Percentiles rank a stretch among this genome's conserved stretches.
phyloP scores from a whole-genome alignment of 129 eudicot genomes.

The Calendula officinalis region DNA sequence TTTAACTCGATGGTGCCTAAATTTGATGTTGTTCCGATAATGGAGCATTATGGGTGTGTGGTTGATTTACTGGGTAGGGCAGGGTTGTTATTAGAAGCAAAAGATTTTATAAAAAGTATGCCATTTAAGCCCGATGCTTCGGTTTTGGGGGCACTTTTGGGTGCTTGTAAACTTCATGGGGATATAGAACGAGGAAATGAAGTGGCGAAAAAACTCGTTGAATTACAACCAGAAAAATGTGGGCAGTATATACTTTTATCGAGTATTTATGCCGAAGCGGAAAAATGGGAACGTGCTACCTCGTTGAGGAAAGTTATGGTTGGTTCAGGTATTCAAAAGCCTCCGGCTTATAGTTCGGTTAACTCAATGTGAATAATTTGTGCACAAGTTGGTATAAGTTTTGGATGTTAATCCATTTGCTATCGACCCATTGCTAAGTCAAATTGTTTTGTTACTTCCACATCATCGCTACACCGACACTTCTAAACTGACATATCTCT shows the following conservation, averaged over 20 bases:
- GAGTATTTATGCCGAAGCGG: slow-evolving; percentile 67
- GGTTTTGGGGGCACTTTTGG: slow-evolving; percentile 75
- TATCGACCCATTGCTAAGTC: background rate
- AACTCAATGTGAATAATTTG: slow-evolving; percentile 15
- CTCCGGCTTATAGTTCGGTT: slow-evolving; percentile 58
- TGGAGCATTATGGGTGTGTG: slow-evolving; percentile 94
- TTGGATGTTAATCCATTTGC: background rate
- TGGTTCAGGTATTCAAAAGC: slow-evolving; percentile 50
- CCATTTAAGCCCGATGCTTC: slow-evolving; percentile 78
- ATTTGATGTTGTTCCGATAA: slow-evolving; percentile 47
- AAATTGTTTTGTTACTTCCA: background rate
- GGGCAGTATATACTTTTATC: slow-evolving; percentile 62
- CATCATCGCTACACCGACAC: too few species aligned
- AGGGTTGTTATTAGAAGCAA: slow-evolving; percentile 68
- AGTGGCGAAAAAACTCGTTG: slow-evolving; percentile 44
- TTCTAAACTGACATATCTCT: too few species aligned
- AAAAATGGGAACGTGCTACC: slow-evolving; percentile 64
- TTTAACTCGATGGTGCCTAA: slow-evolving; percentile 53
- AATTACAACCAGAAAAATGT: slow-evolving; percentile 53
- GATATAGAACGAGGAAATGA: slow-evolving; percentile 58
- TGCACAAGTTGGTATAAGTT: background rate
- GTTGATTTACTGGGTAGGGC: slow-evolving; percentile 80
- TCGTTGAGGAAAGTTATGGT: slow-evolving; percentile 56
- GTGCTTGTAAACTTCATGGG: slow-evolving; percentile 86
- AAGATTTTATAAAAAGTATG: slow-evolving; percentile 54